phyloP scores from a whole-genome alignment of 192 early-diverging fungal species.

The Coemansia sp. region DNA sequence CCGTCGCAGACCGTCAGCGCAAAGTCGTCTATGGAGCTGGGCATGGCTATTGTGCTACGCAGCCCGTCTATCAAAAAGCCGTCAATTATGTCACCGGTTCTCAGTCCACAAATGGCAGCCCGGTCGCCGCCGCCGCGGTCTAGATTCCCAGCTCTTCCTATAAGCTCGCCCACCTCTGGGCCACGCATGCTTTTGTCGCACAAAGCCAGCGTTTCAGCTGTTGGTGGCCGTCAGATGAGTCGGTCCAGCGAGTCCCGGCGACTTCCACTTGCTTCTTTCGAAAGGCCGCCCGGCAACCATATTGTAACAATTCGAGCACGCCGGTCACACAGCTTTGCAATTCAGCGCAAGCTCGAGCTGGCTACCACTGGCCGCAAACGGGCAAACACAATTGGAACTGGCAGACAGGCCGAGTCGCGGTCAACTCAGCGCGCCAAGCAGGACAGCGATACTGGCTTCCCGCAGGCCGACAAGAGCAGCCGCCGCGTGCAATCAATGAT shows the following conservation, averaged over 20 bases:
- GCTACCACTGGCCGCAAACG: conserved; percentile 41
- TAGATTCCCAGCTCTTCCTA: conserved; percentile 12
- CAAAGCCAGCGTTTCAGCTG: conserved; percentile 48
- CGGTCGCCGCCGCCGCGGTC: background rate
- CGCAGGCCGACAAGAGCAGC: conserved; percentile 15
- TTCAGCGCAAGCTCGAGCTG: conserved; percentile 27
- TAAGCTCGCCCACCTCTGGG: conserved; percentile 7
- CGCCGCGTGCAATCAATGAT: conserved; percentile 47
- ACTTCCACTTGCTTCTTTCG: background rate
- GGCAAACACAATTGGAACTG: conserved; percentile 42
- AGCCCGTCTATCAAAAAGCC: conserved; percentile 39
- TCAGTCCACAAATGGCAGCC: conserved; percentile 1
- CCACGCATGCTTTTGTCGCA: conserved; percentile 28
- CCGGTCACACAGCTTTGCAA: conserved; percentile 41
- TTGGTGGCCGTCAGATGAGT: conserved; percentile 23
- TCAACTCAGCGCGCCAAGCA: background rate
- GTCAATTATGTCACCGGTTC: conserved; percentile 15
- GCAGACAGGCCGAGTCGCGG: conserved; percentile 20
- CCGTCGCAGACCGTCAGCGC: conserved; percentile 12
- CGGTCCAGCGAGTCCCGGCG: background rate
- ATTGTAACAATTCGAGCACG: conserved; percentile 45
- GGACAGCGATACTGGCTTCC: conserved; percentile 10
- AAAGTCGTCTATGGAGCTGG: conserved; percentile 31
- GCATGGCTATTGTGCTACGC: conserved; percentile 48
- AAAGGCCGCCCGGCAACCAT: background rate